Conservation (phyloP, 1,284 basidiomycete species). For the Lignosus rhinocerotis region DNA sequence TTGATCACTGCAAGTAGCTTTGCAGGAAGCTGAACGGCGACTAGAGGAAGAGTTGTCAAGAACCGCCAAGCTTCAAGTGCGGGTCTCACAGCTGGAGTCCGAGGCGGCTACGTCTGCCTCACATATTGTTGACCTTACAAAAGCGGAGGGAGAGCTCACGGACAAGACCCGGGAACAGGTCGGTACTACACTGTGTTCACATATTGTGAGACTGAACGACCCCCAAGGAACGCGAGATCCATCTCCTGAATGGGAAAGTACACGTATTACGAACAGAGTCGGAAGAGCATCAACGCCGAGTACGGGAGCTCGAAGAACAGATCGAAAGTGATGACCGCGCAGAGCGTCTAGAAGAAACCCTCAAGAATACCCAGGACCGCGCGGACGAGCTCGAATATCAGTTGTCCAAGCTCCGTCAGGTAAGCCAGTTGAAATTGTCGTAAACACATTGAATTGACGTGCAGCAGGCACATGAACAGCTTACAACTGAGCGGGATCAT, state of each 20-base stretch:
- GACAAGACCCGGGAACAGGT: constrained; percentile 69
- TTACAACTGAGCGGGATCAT: constrained; percentile 62
- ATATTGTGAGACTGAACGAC: neutral
- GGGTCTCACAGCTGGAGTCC: constrained; percentile 43
- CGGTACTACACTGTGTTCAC: constrained; percentile 11
- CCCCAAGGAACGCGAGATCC: constrained; percentile 66
- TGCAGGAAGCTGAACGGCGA: constrained; percentile 44
- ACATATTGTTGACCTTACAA: constrained; percentile 43
- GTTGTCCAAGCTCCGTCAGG: constrained; percentile 75
- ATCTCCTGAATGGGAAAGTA: constrained; percentile 54
- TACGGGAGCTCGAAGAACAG: constrained; percentile 75
- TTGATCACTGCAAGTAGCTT: constrained; percentile 37
- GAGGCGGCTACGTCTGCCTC: constrained; percentile 34
- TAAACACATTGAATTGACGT: constrained; percentile 2
- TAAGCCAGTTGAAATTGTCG: constrained; percentile 28
- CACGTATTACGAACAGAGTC: constrained; percentile 54
- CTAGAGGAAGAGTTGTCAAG: constrained; percentile 47
- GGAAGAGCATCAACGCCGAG: constrained; percentile 53
- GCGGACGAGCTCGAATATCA: constrained; percentile 81
- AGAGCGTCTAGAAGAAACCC: constrained; percentile 65
- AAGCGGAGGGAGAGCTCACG: constrained; percentile 53
- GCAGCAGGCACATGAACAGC: constrained; percentile 50
- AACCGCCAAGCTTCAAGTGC: constrained; percentile 41
- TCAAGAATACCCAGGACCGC: constrained; percentile 76
- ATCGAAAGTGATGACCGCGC: constrained; percentile 79